A percentile compares a stretch with the other conserved stretches of the same genome.
Evolutionary conservation across 1,284 basidiomycete genomes (phyloP).

Genomic region (Papiliotrema terrestris): DNA sequence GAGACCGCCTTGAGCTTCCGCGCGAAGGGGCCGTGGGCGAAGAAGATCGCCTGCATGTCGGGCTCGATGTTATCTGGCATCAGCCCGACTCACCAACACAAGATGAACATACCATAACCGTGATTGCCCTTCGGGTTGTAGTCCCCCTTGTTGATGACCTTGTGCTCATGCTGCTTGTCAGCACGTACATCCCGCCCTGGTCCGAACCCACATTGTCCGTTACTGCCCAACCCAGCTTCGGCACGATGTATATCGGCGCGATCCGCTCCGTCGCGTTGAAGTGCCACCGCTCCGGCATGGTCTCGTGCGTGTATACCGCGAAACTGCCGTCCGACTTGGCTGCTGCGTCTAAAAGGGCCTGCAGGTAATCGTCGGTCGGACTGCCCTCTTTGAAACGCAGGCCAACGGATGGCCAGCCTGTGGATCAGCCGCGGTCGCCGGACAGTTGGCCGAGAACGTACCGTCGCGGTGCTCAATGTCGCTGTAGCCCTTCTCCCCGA

Average conservation of each 20-base stretch:
- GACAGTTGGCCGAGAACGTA: slow-evolving; percentile 29
- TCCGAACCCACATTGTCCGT: slow-evolving; percentile 51
- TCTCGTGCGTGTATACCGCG: slow-evolving; percentile 70
- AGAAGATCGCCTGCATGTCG: slow-evolving; percentile 84
- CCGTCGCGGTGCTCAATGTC: slow-evolving; percentile 70
- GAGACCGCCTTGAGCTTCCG: slow-evolving; percentile 59
- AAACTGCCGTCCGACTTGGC: slow-evolving; percentile 60
- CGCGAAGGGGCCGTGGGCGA: slow-evolving; percentile 82
- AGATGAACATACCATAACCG: slow-evolving; percentile 54
- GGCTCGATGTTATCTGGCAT: slow-evolving; percentile 70
- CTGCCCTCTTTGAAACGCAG: slow-evolving; percentile 64
- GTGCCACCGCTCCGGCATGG: slow-evolving; percentile 77
- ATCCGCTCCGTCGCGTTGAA: slow-evolving; percentile 69
- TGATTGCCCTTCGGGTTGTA: slow-evolving; percentile 60
- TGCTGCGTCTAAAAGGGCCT: slow-evolving; percentile 55
- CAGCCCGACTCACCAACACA: slow-evolving; percentile 32
- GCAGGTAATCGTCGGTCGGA: slow-evolving; percentile 59
- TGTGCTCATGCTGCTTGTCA: slow-evolving; percentile 37
- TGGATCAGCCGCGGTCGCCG: slow-evolving; percentile 3
- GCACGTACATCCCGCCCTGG: background rate
- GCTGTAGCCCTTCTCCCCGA: slow-evolving; percentile 63
- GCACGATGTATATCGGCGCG: slow-evolving; percentile 81
- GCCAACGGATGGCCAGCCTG: slow-evolving; percentile 80
- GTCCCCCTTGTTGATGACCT: slow-evolving; percentile 56
- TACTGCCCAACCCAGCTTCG: slow-evolving; percentile 69